phyloP scores from a whole-genome alignment of 768 basidiomycete species.

The Phylloporus sp. region DNA sequence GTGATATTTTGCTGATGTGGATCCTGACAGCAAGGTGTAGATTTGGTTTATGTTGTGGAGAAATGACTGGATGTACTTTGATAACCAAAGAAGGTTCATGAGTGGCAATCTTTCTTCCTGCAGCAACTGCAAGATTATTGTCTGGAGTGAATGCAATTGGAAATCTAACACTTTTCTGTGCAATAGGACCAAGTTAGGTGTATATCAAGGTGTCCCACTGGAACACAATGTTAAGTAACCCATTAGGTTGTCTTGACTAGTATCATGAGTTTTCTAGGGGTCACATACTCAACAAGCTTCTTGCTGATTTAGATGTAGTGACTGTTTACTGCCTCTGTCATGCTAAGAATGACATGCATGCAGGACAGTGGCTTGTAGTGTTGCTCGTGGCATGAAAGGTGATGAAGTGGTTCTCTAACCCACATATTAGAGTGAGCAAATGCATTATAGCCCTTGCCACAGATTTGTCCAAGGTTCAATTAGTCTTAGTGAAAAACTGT shows the following conservation, averaged over 20 bases:
- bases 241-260: conserved; percentile 44
- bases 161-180: too few species aligned
- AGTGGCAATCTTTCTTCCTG: too few species aligned
- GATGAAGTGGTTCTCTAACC: conserved; percentile 5
- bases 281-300: conserved; percentile 44
- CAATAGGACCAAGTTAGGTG: too few species aligned
- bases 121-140: too few species aligned
- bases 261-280: conserved; percentile 51
- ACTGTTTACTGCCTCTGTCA: conserved; percentile 50
- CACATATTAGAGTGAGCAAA: not conserved
- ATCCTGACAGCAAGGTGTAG: too few species aligned
- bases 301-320: conserved; percentile 32
- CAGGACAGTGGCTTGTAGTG: conserved; percentile 35
- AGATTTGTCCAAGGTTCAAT: conserved; percentile 36
- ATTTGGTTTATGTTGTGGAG: too few species aligned
- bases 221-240: too few species aligned
- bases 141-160: too few species aligned
- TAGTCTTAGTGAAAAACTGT: conserved; percentile 36
- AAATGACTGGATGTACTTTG: too few species aligned
- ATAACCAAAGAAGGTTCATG: too few species aligned
- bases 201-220: too few species aligned
- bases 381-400: conserved; percentile 40
- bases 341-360: conserved; percentile 43
- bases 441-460: conserved; percentile 43
- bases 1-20: not conserved